phyloP scores from a whole-genome alignment of 75 land plant species.

The Isoetes taiwanensis region DNA sequence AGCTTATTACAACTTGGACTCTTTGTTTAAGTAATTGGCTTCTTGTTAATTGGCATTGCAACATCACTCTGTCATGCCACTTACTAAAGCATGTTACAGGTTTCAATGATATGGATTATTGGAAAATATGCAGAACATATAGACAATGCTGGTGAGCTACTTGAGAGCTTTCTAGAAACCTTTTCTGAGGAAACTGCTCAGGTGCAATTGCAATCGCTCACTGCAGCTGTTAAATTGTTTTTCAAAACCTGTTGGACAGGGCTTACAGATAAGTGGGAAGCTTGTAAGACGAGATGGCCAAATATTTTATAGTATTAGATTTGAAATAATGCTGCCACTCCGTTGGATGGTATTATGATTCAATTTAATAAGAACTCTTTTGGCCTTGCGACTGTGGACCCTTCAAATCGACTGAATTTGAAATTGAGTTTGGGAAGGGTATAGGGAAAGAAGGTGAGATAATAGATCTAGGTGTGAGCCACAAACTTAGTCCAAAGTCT shows the following conservation, averaged over 20 bases:
- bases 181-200: constrained; percentile 4
- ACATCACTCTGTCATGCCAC: neutral
- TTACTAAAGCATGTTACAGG: neutral
- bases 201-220: constrained; percentile 1
- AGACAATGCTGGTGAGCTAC: constrained; percentile 3
- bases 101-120: constrained; percentile 1
- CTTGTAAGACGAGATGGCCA: neutral
- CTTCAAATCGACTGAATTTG: neutral
- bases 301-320: neutral
- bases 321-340: neutral
- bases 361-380: constrained; percentile 3
- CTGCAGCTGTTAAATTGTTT: constrained; percentile 1
- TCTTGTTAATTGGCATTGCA: neutral
- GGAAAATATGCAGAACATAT: constrained; percentile 3
- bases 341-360: neutral
- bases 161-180: constrained; percentile 1
- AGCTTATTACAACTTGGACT: too few relatives aligned
- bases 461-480: neutral
- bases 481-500: neutral
- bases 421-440: constrained; percentile 1
- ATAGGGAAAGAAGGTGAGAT: neutral
- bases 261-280: neutral
- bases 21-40: too few relatives aligned
- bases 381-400: neutral
- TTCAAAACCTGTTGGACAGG: neutral